Evolutionary conservation across 148 eudicot species (phyloP).

Genomic region (Rhododendron kiyosumense): DNA sequence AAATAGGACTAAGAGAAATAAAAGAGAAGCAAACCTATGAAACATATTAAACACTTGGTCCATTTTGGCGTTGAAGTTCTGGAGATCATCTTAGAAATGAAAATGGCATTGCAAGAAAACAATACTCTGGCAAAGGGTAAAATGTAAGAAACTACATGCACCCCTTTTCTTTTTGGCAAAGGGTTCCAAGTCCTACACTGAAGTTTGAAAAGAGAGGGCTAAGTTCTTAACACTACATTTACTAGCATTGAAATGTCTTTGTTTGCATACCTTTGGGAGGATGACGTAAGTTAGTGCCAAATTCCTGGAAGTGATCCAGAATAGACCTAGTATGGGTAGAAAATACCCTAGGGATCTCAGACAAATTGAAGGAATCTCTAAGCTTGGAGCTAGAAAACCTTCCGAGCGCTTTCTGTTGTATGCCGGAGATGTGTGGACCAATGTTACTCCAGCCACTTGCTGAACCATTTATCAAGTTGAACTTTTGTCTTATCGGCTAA

Average conservation of each 20-base stretch:
- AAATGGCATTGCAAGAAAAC: neutral
- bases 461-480: conserved; percentile 18
- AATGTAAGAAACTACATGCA: too few species aligned
- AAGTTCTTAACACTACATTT: neutral
- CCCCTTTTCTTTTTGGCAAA: neutral
- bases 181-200: neutral
- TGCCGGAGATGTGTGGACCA: conserved; percentile 23
- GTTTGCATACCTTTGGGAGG: conserved; percentile 34
- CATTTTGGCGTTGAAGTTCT: neutral
- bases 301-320: conserved; percentile 27
- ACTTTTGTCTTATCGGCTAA: neutral
- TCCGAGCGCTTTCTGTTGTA: conserved; percentile 35
- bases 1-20: neutral
- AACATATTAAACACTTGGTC: neutral
- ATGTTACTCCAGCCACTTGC: conserved; percentile 31
- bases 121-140: neutral
- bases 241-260: neutral
- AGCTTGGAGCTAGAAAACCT: conserved; percentile 37
- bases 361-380: conserved; percentile 23
- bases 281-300: conserved; percentile 20
- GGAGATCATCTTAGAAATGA: neutral
- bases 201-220: neutral
- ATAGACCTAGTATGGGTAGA: conserved; percentile 32
- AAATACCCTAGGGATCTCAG: conserved; percentile 26
- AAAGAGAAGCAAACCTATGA: neutral